Percentiles rank a stretch among this genome's conserved stretches.
These are phyloP conservation scores for Podila epigama DNA, from an alignment of 192 early-diverging fungal genomes.

Conservation along the genomic window DNA sequence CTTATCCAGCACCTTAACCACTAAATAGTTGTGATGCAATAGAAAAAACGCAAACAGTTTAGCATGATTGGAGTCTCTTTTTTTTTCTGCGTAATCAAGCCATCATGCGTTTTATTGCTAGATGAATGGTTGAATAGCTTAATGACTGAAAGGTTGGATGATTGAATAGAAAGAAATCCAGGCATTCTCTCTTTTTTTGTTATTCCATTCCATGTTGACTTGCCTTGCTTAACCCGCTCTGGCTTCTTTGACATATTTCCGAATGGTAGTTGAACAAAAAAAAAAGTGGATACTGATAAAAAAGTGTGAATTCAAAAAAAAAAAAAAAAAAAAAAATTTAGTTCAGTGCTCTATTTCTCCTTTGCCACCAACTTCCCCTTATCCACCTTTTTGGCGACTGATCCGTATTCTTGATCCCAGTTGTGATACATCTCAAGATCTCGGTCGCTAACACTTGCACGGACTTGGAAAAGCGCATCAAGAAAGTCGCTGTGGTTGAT, in stretches of 20 bases:
- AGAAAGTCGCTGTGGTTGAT: slow-evolving; percentile 79
- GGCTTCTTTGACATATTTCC: slow-evolving; percentile 37
- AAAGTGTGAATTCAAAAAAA: background rate
- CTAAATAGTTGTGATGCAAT: too few relatives aligned
- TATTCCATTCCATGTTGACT: too few relatives aligned
- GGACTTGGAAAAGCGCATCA: slow-evolving; percentile 82
- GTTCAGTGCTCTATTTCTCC: background rate
- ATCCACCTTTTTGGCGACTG: slow-evolving; percentile 23
- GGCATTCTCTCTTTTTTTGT: too few relatives aligned
- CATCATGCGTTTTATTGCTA: too few relatives aligned
- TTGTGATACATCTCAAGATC: slow-evolving; percentile 77
- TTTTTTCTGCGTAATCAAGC: too few relatives aligned
- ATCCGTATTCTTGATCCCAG: slow-evolving; percentile 82
- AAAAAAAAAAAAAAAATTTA: background rate
- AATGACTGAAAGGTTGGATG: background rate
- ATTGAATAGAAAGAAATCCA: background rate
- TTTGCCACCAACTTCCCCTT: background rate
- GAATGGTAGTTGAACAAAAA: background rate
- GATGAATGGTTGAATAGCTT: too few relatives aligned
- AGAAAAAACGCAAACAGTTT: too few relatives aligned
- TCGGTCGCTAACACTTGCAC: slow-evolving; percentile 83
- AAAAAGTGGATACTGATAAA: background rate
- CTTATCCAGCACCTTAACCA: slow-evolving; percentile 29
- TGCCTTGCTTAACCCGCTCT: slow-evolving; percentile 34
- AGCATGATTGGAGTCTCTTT: too few relatives aligned